A percentile compares a stretch with the other conserved stretches of the same genome.
These are phyloP conservation scores for Clavispora fructus DNA, from an alignment of 805 yeast genomes.

Conservation along the genomic window DNA sequence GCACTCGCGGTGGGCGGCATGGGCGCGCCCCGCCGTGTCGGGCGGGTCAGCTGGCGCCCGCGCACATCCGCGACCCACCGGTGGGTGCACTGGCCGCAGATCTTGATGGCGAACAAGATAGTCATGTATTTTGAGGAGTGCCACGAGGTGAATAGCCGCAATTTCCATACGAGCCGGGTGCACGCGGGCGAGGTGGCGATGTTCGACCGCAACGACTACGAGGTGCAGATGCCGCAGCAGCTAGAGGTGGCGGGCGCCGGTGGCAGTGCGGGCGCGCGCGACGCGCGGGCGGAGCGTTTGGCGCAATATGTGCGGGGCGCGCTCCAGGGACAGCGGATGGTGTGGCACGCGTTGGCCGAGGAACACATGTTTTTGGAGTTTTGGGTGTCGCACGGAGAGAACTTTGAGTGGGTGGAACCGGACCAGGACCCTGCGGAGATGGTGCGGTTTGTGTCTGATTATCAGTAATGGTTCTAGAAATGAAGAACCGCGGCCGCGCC, in stretches of 20 bases:
- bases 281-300: background rate
- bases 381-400: constrained; percentile 55
- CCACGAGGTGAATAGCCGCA: constrained; percentile 35
- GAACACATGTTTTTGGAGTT: constrained; percentile 33
- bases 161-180: constrained; percentile 24
- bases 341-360: constrained; percentile 24
- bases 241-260: background rate
- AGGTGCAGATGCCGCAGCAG: constrained; percentile 5
- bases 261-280: background rate
- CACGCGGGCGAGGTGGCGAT: background rate
- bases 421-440: constrained; percentile 79
- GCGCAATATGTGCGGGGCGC: constrained; percentile 7
- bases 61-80: constrained; percentile 25
- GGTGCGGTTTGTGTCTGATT: background rate
- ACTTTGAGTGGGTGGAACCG: constrained; percentile 85
- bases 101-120: constrained; percentile 27
- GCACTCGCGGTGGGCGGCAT: background rate
- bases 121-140: constrained; percentile 39
- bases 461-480: too few relatives aligned
- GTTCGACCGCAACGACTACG: constrained; percentile 7
- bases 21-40: constrained; percentile 4
- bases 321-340: constrained; percentile 8
- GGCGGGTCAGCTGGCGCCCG: constrained; percentile 34
- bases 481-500: too few relatives aligned
- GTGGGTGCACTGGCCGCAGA: constrained; percentile 26